Conservation (phyloP, 225 moss, liverwort and hornwort genomes). For the Polytrichum commune region DNA sequence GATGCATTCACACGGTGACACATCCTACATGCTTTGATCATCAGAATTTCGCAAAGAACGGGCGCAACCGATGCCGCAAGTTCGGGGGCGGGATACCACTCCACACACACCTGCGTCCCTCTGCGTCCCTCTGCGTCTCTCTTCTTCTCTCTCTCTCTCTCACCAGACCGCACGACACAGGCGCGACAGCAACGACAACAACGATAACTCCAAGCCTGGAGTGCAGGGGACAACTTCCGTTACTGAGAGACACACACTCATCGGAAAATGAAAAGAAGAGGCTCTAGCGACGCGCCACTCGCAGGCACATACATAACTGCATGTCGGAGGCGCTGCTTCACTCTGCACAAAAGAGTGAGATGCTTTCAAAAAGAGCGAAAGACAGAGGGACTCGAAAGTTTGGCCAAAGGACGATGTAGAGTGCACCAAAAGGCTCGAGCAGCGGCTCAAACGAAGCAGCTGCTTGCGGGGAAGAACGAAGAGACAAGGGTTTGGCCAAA, state of each 20-base stretch:
- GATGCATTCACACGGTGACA: conserved; percentile 4
- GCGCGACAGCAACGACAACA: background rate
- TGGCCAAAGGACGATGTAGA: conserved; percentile 1
- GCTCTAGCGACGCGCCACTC: conserved; percentile 1
- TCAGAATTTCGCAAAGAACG: conserved; percentile 3
- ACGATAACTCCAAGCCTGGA: background rate
- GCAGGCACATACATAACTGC: no score
- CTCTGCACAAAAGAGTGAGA: background rate
- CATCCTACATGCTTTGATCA: conserved; percentile 9
- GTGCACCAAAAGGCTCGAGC: background rate
- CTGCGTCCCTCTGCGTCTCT: background rate
- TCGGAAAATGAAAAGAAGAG: background rate
- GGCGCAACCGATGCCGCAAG: conserved; percentile 1
- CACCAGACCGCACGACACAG: no score
- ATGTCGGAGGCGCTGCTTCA: no score
- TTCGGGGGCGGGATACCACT: background rate
- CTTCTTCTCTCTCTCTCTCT: background rate
- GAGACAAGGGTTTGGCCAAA: background rate
- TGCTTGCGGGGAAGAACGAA: background rate
- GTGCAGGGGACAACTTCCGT: background rate
- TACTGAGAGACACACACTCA: background rate
- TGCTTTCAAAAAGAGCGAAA: background rate
- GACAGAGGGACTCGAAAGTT: no score
- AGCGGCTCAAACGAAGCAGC: conserved; percentile 10
- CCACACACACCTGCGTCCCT: background rate